Conservation (phyloP, 108 stramenopile species). For the Pelagomonas calceolata region DNA sequence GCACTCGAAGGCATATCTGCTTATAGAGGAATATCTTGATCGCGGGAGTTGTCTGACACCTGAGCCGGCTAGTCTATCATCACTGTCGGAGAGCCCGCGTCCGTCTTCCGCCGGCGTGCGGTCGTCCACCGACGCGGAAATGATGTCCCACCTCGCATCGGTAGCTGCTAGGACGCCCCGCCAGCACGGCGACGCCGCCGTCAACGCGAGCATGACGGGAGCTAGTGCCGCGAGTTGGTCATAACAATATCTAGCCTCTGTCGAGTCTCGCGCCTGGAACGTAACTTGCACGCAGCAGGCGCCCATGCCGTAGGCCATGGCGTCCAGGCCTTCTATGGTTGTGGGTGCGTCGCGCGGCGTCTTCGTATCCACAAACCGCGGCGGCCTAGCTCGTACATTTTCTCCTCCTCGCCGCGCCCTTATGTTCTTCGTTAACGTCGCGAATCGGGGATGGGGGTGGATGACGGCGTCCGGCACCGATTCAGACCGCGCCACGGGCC, state of each 20-base stretch:
- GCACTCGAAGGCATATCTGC: slow-evolving; percentile 60
- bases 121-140: slow-evolving; percentile 86
- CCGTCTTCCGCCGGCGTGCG: slow-evolving; percentile 75
- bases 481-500: slow-evolving; percentile 66
- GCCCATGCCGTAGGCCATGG: slow-evolving; percentile 99
- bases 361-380: slow-evolving; percentile 76
- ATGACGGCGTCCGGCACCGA: slow-evolving; percentile 90
- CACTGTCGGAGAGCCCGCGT: background rate
- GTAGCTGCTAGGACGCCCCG: slow-evolving; percentile 86
- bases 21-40: slow-evolving; percentile 88
- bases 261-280: slow-evolving; percentile 90
- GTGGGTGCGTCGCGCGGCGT: slow-evolving; percentile 46
- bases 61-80: slow-evolving; percentile 28
- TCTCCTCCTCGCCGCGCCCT: slow-evolving; percentile 68
- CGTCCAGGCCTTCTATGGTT: slow-evolving; percentile 63
- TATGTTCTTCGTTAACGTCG: slow-evolving; percentile 87
- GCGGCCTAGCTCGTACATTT: slow-evolving; percentile 88
- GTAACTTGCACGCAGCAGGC: slow-evolving; percentile 98
- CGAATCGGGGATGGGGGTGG: slow-evolving; percentile 97
- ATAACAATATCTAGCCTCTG: slow-evolving; percentile 89
- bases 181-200: slow-evolving; percentile 86
- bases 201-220: slow-evolving; percentile 94
- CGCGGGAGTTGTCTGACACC: slow-evolving; percentile 67
- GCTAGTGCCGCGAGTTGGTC: slow-evolving; percentile 96
- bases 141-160: slow-evolving; percentile 90